A percentile compares a stretch with the other conserved stretches of the same genome.
phyloP scores from a whole-genome alignment of 805 yeast species.

The Candida ulmi region DNA sequence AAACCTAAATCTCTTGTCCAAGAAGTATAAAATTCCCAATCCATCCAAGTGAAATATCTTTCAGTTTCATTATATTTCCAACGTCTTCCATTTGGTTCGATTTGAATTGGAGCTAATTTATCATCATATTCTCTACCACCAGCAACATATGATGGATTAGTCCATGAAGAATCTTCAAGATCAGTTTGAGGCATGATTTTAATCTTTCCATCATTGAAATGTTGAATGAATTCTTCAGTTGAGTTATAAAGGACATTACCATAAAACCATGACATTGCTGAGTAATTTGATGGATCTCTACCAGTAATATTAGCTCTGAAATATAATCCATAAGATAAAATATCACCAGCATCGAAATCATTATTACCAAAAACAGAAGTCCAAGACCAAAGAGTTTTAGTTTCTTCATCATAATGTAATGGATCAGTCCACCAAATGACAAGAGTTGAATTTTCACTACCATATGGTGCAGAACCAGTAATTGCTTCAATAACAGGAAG shows the following conservation, averaged over 20 bases:
- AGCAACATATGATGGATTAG: constrained; percentile 11
- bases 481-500: constrained; percentile 13
- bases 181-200: constrained; percentile 14
- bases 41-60: constrained; percentile 26
- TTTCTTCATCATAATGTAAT: constrained; percentile 13
- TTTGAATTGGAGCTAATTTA: constrained; percentile 16
- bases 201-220: constrained; percentile 17
- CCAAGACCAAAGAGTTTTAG: constrained; percentile 13
- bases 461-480: constrained; percentile 12
- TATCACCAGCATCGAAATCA: constrained; percentile 19
- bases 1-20: constrained; percentile 24
- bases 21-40: constrained; percentile 23
- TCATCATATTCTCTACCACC: constrained; percentile 21
- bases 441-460: constrained; percentile 17
- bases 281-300: constrained; percentile 12
- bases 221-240: constrained; percentile 19
- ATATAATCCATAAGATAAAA: constrained; percentile 19
- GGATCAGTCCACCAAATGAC: constrained; percentile 23
- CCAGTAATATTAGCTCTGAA: constrained; percentile 20
- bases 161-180: constrained; percentile 2
- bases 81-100: constrained; percentile 25
- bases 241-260: constrained; percentile 18
- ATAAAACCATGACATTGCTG: constrained; percentile 19
- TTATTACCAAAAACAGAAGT: constrained; percentile 16
- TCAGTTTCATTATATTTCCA: constrained; percentile 22